Conservation (phyloP, 768 basidiomycete species). For the Xerocomellus amylosporus region DNA sequence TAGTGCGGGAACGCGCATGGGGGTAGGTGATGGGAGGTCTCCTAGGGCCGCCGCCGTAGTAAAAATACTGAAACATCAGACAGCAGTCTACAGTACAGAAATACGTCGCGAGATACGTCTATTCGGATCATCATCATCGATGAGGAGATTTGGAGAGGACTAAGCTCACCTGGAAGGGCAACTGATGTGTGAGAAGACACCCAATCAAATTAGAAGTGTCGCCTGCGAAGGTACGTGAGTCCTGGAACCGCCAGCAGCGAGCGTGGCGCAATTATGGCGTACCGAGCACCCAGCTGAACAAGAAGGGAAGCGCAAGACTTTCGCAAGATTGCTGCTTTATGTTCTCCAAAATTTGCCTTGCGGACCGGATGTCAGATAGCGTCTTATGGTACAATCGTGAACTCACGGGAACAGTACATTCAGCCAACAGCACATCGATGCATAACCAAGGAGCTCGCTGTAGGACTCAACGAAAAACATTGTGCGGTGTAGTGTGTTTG, state of each 20-base stretch:
- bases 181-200: constrained; percentile 86
- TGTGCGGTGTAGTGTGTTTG: background rate
- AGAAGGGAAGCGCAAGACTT: constrained; percentile 89
- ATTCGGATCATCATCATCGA: constrained; percentile 6
- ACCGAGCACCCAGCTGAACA: constrained; percentile 93
- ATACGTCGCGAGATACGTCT: constrained; percentile 91
- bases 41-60: constrained; percentile 52
- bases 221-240: constrained; percentile 44
- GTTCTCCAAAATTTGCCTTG: constrained; percentile 84
- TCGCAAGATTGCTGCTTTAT: constrained; percentile 73
- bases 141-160: background rate
- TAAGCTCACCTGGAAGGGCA: constrained; percentile 83
- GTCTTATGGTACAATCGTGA: constrained; percentile 6
- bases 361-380: constrained; percentile 3
- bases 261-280: constrained; percentile 26
- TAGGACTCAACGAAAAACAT: constrained; percentile 29
- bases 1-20: constrained; percentile 42
- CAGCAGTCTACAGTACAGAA: constrained; percentile 81
- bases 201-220: constrained; percentile 92
- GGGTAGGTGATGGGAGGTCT: constrained; percentile 36
- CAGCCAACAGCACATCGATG: constrained; percentile 77
- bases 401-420: constrained; percentile 88
- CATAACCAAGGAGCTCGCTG: constrained; percentile 67
- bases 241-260: background rate
- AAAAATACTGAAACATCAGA: constrained; percentile 76